Evolutionary conservation across 148 eudicot genomes (phyloP), one percentile per base, ranked within the genome.

Genomic region (Silene uniflora): DNA sequence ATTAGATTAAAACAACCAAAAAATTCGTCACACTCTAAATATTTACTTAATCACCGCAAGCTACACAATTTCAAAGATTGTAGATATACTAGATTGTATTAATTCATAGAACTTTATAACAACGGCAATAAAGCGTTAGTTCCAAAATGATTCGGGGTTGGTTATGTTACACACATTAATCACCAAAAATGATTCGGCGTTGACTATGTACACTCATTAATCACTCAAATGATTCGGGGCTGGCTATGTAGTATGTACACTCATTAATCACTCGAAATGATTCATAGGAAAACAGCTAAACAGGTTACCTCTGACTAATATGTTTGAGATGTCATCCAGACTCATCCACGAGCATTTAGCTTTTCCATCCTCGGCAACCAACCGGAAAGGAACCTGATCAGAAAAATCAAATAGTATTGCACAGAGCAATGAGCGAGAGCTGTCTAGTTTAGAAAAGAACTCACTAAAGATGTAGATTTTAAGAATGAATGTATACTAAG

Each of bases 341-440:
- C 84, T 89, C 84, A 95, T 88, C 91, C 92, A 87, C 12, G 97
- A 92, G 83, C 96, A 88, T 84, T 92, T 95, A 77, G 97, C 84
- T 85, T 92, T 95, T 16, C 99, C 99, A 89, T 92, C 97, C 82
- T 95, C 96, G 39, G 92, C 99, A 77, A 95, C 99, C 78, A 95
- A 84, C 69, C 91, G 90, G 76, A 87, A 92, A 79, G 99, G 99
- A 77, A 91, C 96, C 99, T 95, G 77, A 73, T 39, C 32, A 78
- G 69, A 78, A 19, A 7, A 66, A 67, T 72, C 63, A 63, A 73
- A 13, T 9, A 82, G 70, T 73, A 75, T 60, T 62, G 21, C 39
- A 62, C 24, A 10, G 32, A 60, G 54, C 35, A 67, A 35, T 54
- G 12, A 52, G 56, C 63, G 18, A 69, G 9, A 61, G 52, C 49